phyloP scores from a whole-genome alignment of 805 yeast genomes.

The Ogataea allantospora region DNA sequence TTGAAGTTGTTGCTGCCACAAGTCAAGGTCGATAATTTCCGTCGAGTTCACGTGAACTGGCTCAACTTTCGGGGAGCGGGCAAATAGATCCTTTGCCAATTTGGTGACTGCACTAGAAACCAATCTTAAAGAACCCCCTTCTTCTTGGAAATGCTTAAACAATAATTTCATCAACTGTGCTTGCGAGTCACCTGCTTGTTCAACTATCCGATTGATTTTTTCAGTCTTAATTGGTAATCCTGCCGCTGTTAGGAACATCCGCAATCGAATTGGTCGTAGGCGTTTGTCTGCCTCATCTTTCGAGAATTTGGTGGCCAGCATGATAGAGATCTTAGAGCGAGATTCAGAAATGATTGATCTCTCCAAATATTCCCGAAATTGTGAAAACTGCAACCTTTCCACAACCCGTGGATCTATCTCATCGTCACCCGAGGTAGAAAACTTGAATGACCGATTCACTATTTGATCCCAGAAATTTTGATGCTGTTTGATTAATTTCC shows the following conservation, averaged over 20 bases:
- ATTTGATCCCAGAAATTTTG: constrained; percentile 51
- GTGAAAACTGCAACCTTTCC: constrained; percentile 30
- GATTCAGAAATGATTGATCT: constrained; percentile 36
- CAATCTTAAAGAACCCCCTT: constrained; percentile 35
- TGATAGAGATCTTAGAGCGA: constrained; percentile 43
- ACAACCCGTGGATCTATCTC: constrained; percentile 36
- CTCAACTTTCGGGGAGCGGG: constrained; percentile 2
- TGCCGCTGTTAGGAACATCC: constrained; percentile 43
- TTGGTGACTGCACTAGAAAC: constrained; percentile 25
- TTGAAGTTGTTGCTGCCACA: constrained; percentile 22
- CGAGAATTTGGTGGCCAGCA: constrained; percentile 38
- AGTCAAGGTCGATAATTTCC: constrained; percentile 14
- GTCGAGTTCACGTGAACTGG: constrained; percentile 1
- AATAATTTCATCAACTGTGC: constrained; percentile 39
- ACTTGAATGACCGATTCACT: constrained; percentile 40
- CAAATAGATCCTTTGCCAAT: constrained; percentile 18
- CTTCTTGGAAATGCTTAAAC: constrained; percentile 40
- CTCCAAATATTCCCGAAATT: constrained; percentile 38
- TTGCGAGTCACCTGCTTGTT: constrained; percentile 38
- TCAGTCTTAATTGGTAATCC: constrained; percentile 46
- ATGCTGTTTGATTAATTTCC: constrained; percentile 40
- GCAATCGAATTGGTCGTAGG: constrained; percentile 40
- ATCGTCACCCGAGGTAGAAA: constrained; percentile 35
- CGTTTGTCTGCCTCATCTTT: constrained; percentile 37
- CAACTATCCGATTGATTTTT: constrained; percentile 38